Conservation (phyloP, 2,329 filamentous ascomycete genomes). For the Hypomyces perniciosus region DNA sequence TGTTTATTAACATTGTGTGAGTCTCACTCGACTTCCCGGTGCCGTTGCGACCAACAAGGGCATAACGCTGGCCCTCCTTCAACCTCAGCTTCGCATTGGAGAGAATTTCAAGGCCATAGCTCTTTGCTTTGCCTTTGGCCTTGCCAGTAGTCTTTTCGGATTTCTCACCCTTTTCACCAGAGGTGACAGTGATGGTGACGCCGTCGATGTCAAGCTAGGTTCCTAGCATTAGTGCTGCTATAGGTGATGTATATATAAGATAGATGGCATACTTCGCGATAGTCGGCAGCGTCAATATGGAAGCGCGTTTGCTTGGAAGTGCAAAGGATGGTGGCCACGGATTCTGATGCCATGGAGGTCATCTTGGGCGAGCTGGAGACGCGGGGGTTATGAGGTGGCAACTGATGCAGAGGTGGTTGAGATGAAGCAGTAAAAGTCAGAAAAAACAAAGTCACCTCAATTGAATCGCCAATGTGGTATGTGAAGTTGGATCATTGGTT, state of each 20-base stretch:
- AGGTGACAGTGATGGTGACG: constrained; percentile 60
- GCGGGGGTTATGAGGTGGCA: not conserved
- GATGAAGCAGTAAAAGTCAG: not conserved
- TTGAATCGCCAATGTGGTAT: not conserved
- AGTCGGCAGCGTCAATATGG: constrained; percentile 50
- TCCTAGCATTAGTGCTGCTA: not conserved
- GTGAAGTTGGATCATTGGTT: too few species aligned
- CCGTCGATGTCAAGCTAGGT: constrained; percentile 63
- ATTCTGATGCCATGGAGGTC: constrained; percentile 45
- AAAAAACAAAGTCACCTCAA: not conserved
- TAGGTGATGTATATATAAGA: not conserved
- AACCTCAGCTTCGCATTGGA: constrained; percentile 63
- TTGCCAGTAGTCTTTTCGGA: constrained; percentile 36
- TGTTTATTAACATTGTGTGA: not conserved
- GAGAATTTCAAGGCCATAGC: constrained; percentile 59
- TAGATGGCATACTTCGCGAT: constrained; percentile 44
- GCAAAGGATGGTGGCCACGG: constrained; percentile 50
- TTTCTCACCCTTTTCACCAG: constrained; percentile 26
- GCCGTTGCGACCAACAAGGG: constrained; percentile 73
- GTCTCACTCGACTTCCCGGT: constrained; percentile 71
- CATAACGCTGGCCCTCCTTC: constrained; percentile 69
- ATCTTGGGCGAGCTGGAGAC: constrained; percentile 23
- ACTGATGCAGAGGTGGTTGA: not conserved
- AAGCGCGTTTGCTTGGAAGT: constrained; percentile 64
- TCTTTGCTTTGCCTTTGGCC: constrained; percentile 41